Evolutionary conservation across 805 yeast genomes (phyloP), one percentile per base, ranked within the genome.

Genomic region (Candida peoriensis): DNA sequence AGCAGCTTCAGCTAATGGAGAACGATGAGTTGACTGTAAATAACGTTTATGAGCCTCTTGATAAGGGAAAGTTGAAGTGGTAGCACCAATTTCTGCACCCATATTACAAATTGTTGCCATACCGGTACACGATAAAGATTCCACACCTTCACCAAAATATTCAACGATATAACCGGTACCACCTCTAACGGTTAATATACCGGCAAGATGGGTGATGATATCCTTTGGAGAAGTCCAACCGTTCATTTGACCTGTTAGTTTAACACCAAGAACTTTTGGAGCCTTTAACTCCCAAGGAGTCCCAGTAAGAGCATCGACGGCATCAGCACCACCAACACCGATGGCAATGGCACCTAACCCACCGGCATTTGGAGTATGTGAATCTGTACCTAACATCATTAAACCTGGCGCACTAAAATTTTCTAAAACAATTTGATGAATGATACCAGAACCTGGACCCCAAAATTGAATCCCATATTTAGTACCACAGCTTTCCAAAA

Each of bases 261-360:
- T 83, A 52, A 93, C 95, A 64, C 98, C 98, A 46, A 93, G 68
- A 28, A 88, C 69, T 66, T 86, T 86, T 50, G 98, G 98, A 36
- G 97, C 97, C 70, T 89, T 89, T 62, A 93, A 76, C 68, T 93
- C 98, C 98, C 98, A 93, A 38, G 98, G 97, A 20, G 93, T 81
- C 47, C 93, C 96, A 28, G 97, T 88, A 57, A 93, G 68, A 33
- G 93, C 98, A 63, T 93, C 98, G 37, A 93, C 98, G 26, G 98
- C 98, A 66, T 93, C 98, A 37, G 98, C 98, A 71, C 98, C 98
- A 66, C 98, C 98, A 26, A 93, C 98, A 67, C 98, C 98, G 59
- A 93, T 93, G 53, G 98, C 97, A 48, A 90, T 81, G 48, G 95
- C 96, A 60, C 98, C 98, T 44, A 93, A 69, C 48, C 98, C 98